A percentile compares a stretch with the other conserved stretches of the same genome.
Conservation (phyloP, 208 protist genomes). For the Trypanosomatidae sp. region DNA sequence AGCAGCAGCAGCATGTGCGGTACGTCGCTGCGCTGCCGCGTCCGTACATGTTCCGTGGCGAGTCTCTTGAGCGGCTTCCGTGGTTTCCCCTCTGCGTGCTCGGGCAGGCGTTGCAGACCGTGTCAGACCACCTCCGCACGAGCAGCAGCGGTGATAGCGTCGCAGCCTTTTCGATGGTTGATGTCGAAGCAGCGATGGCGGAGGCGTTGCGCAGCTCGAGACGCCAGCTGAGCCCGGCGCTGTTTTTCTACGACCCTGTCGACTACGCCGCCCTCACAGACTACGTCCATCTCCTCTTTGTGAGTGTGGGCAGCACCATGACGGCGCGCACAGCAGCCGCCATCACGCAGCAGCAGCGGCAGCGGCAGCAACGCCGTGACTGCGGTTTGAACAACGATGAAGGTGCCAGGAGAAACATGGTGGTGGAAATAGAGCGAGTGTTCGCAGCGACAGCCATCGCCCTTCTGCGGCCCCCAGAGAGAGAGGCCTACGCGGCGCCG, state of each 20-base stretch:
- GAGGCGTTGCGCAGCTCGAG: slow-evolving; percentile 6
- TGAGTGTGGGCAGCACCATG: slow-evolving; percentile 23
- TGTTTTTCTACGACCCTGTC: slow-evolving; percentile 9
- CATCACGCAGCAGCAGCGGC: slow-evolving; percentile 5
- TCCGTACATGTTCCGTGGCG: slow-evolving; percentile 42
- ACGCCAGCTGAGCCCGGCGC: not conserved
- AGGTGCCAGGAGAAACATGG: too few species aligned
- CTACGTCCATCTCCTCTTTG: slow-evolving; percentile 34
- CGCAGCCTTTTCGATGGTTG: too few species aligned
- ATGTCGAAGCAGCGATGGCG: too few species aligned
- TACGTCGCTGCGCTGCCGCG: slow-evolving; percentile 15
- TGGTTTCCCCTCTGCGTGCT: slow-evolving; percentile 36
- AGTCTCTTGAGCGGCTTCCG: slow-evolving; percentile 36
- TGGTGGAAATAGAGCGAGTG: too few species aligned
- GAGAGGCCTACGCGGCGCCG: slow-evolving; percentile 8
- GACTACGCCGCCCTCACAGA: slow-evolving; percentile 31
- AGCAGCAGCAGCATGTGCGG: too few species aligned
- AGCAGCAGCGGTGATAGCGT: too few species aligned
- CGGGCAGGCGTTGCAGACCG: slow-evolving; percentile 6
- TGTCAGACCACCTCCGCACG: not conserved
- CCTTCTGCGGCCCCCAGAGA: slow-evolving; percentile 3
- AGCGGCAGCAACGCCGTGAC: not conserved
- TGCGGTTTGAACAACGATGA: not conserved
- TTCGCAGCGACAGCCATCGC: slow-evolving; percentile 17
- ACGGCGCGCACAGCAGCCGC: slow-evolving; percentile 6